Evolutionary conservation across 78 protist species (phyloP).

Genomic region (Parvularia atlantis): DNA sequence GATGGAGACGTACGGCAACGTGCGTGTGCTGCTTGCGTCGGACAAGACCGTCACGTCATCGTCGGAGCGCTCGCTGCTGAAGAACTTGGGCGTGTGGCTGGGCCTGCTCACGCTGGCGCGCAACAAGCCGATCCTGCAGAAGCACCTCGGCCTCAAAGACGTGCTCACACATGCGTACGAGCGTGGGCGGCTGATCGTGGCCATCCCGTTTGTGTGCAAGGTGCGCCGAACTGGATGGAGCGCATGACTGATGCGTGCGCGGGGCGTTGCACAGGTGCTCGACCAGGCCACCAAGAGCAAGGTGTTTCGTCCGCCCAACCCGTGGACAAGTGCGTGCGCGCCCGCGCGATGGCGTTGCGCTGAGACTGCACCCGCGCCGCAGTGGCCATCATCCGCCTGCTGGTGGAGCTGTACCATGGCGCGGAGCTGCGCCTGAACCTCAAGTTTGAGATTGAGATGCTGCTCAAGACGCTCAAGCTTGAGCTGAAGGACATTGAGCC

Average conservation of each 20-base stretch:
- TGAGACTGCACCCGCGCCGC: constrained; percentile 97
- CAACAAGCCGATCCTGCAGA: constrained; percentile 85
- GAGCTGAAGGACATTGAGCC: constrained; percentile 36
- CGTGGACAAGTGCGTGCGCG: background rate
- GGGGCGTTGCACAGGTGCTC: too few species aligned
- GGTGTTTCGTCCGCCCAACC: background rate
- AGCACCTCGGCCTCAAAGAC: constrained; percentile 78
- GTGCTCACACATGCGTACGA: constrained; percentile 75
- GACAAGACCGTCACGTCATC: constrained; percentile 29
- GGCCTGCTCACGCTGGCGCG: constrained; percentile 82
- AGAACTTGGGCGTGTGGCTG: constrained; percentile 92
- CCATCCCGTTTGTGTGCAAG: constrained; percentile 89
- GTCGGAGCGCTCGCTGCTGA: constrained; percentile 73
- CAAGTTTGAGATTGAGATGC: constrained; percentile 90
- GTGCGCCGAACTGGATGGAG: constrained; percentile 27
- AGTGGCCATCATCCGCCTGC: constrained; percentile 68
- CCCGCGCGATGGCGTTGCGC: constrained; percentile 50
- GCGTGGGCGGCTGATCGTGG: constrained; percentile 55
- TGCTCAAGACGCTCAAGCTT: constrained; percentile 64
- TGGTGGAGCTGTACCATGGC: constrained; percentile 70
- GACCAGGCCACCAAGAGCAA: background rate
- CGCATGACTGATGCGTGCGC: too few species aligned
- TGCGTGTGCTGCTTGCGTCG: constrained; percentile 30
- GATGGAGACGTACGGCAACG: background rate
- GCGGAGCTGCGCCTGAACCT: constrained; percentile 70